phyloP scores from a whole-genome alignment of 352 stramenopile species.

The Blastocystis sp. region DNA sequence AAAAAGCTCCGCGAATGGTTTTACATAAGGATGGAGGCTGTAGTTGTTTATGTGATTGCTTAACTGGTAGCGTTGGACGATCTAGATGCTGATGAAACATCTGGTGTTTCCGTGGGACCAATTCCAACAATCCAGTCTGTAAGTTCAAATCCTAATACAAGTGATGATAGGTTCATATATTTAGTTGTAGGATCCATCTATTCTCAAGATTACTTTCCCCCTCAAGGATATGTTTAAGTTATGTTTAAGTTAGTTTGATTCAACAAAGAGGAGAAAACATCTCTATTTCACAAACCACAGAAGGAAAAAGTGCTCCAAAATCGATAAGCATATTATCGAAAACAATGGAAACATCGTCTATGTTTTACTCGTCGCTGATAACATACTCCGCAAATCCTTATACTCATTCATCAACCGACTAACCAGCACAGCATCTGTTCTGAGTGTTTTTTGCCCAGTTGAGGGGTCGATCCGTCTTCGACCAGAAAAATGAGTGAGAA shows the following conservation, averaged over 20 bases:
- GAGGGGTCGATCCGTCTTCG: not conserved
- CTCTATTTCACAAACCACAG: not conserved
- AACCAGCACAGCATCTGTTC: not conserved
- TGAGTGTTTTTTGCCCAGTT: not conserved
- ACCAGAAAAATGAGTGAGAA: slow-evolving; percentile 36
- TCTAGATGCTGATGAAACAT: not conserved
- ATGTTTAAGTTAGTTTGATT: not conserved
- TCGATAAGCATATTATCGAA: slow-evolving; percentile 46
- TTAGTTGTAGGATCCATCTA: slow-evolving; percentile 29
- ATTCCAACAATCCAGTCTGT: not conserved
- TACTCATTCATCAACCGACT: not conserved
- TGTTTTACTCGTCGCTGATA: not conserved
- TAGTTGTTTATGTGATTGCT: not conserved
- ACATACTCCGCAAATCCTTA: not conserved
- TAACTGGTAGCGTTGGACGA: not conserved
- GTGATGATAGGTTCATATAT: not conserved
- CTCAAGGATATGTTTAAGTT: not conserved
- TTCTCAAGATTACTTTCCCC: slow-evolving; percentile 44
- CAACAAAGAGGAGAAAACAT: not conserved
- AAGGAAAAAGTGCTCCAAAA: not conserved
- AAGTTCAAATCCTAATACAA: not conserved
- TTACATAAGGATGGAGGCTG: not conserved
- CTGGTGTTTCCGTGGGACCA: not conserved
- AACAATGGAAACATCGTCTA: not conserved
- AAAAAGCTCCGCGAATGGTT: not conserved